Evolutionary conservation across 768 basidiomycete species (phyloP).

Genomic region (Crassisporium funariophilum): DNA sequence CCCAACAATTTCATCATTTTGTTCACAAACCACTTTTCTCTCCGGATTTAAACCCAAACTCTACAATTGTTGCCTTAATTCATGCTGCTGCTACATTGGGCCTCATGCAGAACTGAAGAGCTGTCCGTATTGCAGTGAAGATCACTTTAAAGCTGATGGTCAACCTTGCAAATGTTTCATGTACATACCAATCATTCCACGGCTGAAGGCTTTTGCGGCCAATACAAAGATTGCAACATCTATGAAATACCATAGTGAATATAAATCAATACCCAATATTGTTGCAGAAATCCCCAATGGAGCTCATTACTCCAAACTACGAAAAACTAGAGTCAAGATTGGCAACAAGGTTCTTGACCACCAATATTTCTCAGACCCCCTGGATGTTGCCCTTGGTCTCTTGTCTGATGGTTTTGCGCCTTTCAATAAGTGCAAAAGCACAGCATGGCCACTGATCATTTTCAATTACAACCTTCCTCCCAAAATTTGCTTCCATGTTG

Average conservation of each 20-base stretch:
- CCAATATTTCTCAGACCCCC: slow-evolving; percentile 36
- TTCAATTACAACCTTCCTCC: slow-evolving; percentile 37
- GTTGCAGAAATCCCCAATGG: slow-evolving; percentile 41
- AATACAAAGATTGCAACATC: slow-evolving; percentile 19
- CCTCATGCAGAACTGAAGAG: slow-evolving; percentile 15
- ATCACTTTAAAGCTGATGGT: slow-evolving; percentile 9
- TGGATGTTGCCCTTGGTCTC: slow-evolving; percentile 45
- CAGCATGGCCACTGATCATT: slow-evolving; percentile 44
- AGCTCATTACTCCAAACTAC: slow-evolving; percentile 28
- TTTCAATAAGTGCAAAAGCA: slow-evolving; percentile 33
- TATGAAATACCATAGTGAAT: slow-evolving; percentile 28
- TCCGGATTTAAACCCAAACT: slow-evolving; percentile 28
- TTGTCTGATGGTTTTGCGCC: slow-evolving; percentile 45
- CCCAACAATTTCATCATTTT: slow-evolving; percentile 7
- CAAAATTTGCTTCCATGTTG: slow-evolving; percentile 33
- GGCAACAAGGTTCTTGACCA: slow-evolving; percentile 19
- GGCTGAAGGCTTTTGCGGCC: slow-evolving; percentile 21
- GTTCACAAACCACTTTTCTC: slow-evolving; percentile 22
- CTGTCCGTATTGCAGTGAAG: slow-evolving; percentile 35
- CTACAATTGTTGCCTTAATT: slow-evolving; percentile 29
- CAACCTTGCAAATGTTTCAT: slow-evolving; percentile 29
- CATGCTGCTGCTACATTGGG: slow-evolving; percentile 21
- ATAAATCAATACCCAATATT: slow-evolving; percentile 16
- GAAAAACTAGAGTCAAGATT: slow-evolving; percentile 19
- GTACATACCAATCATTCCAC: slow-evolving; percentile 37